Conservation (phyloP, 805 yeast genomes). For the Yueomyces sinensis region DNA sequence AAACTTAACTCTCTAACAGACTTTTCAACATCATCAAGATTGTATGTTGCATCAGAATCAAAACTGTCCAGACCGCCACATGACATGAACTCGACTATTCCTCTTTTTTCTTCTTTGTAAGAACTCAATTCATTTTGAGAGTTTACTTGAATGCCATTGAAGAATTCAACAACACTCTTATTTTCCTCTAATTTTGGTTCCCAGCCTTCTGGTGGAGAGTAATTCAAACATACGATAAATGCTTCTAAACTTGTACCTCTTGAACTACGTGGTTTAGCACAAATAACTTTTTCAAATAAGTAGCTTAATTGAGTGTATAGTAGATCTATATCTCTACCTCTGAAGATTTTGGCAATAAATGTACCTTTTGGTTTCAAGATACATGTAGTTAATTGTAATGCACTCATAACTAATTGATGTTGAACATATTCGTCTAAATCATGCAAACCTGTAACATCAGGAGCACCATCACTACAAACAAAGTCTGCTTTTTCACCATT, state of each 20-base stretch:
- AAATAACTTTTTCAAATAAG: constrained; percentile 72
- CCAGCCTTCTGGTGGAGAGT: constrained; percentile 78
- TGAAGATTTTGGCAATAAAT: constrained; percentile 90
- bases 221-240: constrained; percentile 84
- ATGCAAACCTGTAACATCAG: constrained; percentile 95
- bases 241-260: constrained; percentile 92
- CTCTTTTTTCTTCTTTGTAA: constrained; percentile 46
- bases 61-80: constrained; percentile 85
- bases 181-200: constrained; percentile 46
- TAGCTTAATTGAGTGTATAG: constrained; percentile 85
- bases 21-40: constrained; percentile 17
- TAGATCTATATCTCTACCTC: constrained; percentile 92
- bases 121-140: background rate
- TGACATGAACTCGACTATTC: constrained; percentile 83
- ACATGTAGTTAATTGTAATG: constrained; percentile 83
- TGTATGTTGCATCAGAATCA: constrained; percentile 93
- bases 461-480: constrained; percentile 96
- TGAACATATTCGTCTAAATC: constrained; percentile 95
- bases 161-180: constrained; percentile 68
- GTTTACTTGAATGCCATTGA: constrained; percentile 36
- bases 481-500: constrained; percentile 91
- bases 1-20: constrained; percentile 28
- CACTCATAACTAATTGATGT: constrained; percentile 85
- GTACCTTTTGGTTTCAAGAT: constrained; percentile 79
- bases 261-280: constrained; percentile 94